These are phyloP conservation scores for Backusella circina DNA, from an alignment of 192 early-diverging fungal species.

Conservation along the genomic window DNA sequence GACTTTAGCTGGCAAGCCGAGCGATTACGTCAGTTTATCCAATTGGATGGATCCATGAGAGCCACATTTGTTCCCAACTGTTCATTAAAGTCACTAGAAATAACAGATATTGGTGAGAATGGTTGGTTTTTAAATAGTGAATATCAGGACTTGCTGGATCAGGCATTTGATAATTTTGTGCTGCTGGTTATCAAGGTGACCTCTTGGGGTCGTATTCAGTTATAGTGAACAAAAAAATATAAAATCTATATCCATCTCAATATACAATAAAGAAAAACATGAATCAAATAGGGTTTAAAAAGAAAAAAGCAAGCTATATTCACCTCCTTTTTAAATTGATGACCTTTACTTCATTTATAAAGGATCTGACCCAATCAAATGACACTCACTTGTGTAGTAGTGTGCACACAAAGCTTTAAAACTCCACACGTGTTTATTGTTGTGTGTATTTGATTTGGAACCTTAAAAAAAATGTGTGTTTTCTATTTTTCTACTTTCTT, in stretches of 20 bases:
- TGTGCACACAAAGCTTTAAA: neutral
- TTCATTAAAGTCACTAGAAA: neutral
- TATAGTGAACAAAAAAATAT: too few species aligned
- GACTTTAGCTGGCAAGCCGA: slow-evolving; percentile 33
- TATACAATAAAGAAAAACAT: too few species aligned
- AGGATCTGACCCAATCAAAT: neutral
- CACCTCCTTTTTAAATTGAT: neutral
- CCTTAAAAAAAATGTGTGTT: neutral
- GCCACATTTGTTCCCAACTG: slow-evolving; percentile 2
- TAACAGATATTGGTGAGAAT: slow-evolving; percentile 1
- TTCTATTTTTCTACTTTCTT: neutral
- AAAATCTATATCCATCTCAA: too few species aligned
- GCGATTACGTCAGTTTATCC: slow-evolving; percentile 21
- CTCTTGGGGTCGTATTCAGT: slow-evolving; percentile 17
- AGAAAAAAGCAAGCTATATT: too few species aligned
- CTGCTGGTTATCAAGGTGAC: slow-evolving; percentile 32
- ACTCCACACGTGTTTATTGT: neutral
- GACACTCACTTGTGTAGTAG: neutral
- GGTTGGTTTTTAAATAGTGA: slow-evolving; percentile 6
- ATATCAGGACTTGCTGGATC: slow-evolving; percentile 15
- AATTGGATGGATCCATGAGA: slow-evolving; percentile 19
- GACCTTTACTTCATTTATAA: neutral
- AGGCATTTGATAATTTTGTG: slow-evolving; percentile 33
- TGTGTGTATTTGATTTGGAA: neutral
- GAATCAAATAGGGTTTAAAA: too few species aligned